Evolutionary conservation across 768 basidiomycete species (phyloP).

Genomic region (Rhizopogon sp.): DNA sequence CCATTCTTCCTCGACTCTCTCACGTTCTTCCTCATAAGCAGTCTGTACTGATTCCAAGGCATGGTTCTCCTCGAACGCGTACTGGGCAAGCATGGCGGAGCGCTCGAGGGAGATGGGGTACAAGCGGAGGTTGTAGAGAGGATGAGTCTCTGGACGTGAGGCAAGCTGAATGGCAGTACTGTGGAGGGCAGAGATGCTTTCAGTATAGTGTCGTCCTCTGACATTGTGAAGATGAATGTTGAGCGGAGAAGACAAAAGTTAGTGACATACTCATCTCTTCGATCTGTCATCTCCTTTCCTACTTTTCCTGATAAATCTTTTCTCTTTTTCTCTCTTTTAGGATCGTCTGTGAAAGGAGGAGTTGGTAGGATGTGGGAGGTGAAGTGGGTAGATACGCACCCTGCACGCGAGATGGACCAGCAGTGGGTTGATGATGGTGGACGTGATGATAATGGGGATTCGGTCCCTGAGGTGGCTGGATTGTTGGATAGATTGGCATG

Average conservation of each 20-base stretch:
- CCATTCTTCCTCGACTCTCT: constrained; percentile 81
- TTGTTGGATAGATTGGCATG: constrained; percentile 9
- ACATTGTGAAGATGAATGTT: constrained; percentile 9
- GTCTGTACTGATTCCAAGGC: constrained; percentile 61
- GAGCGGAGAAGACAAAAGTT: neutral
- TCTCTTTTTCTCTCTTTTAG: constrained; percentile 60
- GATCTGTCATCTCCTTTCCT: constrained; percentile 68
- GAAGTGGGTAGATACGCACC: constrained; percentile 25
- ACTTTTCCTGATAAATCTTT: constrained; percentile 67
- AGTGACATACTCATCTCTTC: constrained; percentile 64
- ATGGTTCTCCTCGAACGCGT: constrained; percentile 63
- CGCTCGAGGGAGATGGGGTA: constrained; percentile 75
- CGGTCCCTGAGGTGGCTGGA: constrained; percentile 7
- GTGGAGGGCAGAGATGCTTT: constrained; percentile 58
- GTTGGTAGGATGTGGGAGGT: constrained; percentile 1
- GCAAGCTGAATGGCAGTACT: constrained; percentile 56
- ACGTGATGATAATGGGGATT: constrained; percentile 29
- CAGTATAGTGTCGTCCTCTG: constrained; percentile 58
- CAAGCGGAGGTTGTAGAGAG: constrained; percentile 65
- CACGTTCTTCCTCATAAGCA: constrained; percentile 74
- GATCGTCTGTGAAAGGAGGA: constrained; percentile 29
- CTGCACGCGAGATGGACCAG: constrained; percentile 40
- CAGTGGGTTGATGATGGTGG: constrained; percentile 34
- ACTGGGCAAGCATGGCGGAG: constrained; percentile 64
- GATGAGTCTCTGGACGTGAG: constrained; percentile 59